phyloP scores from a whole-genome alignment of 768 basidiomycete species.

The Xerocomellus intermedius region DNA sequence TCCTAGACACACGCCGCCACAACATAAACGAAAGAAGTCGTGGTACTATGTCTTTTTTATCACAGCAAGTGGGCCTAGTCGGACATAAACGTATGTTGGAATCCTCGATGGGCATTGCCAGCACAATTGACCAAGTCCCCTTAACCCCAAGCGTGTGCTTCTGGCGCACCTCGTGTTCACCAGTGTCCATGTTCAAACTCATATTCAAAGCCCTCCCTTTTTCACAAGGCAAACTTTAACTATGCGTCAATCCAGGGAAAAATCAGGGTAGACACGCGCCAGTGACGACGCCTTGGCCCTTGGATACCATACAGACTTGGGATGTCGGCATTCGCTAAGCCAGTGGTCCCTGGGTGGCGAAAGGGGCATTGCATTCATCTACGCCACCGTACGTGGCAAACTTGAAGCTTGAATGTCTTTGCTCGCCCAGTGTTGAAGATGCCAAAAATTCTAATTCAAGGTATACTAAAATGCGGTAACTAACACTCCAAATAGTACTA shows the following conservation, averaged over 20 bases:
- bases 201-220: conserved; percentile 5
- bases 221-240: conserved; percentile 24
- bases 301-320: conserved; percentile 8
- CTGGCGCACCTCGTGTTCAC: conserved; percentile 31
- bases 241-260: conserved; percentile 17
- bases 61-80: not conserved
- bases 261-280: conserved; percentile 20
- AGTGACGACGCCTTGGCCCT: conserved; percentile 2
- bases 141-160: conserved; percentile 27
- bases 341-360: conserved; percentile 26
- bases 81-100: not conserved
- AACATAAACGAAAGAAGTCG: not conserved
- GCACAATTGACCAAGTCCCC: conserved; percentile 6
- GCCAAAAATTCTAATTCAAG: conserved; percentile 37
- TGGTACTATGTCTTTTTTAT: not conserved
- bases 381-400: conserved; percentile 11
- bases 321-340: conserved; percentile 16
- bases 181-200: not conserved
- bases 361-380: conserved; percentile 5
- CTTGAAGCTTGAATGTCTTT: too few species aligned
- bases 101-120: not conserved
- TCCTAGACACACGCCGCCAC: not conserved
- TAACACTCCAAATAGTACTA: conserved; percentile 32
- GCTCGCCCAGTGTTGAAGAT: not conserved
- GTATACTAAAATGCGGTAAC: conserved; percentile 33